These are phyloP conservation scores for Tranzscheliella williamsii DNA, from an alignment of 1,284 basidiomycete species.

Conservation along the genomic window DNA sequence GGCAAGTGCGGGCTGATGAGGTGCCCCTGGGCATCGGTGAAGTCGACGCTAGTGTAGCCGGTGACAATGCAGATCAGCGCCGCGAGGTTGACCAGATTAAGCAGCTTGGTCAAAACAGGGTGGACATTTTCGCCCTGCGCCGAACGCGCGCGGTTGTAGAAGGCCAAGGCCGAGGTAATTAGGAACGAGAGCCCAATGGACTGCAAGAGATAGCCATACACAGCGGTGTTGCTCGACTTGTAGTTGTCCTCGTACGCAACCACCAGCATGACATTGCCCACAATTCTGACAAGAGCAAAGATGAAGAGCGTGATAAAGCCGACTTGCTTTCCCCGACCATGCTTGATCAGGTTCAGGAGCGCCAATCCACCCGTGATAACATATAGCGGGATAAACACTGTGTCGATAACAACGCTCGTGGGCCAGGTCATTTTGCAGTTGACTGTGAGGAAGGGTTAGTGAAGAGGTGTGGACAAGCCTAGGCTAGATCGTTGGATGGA, in stretches of 20 bases:
- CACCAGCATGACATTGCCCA: conserved; percentile 18
- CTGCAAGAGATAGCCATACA: conserved; percentile 15
- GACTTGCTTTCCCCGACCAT: conserved; percentile 2
- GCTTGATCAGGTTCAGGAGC: conserved; percentile 13
- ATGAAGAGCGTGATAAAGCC: conserved; percentile 25
- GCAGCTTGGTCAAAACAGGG: background rate
- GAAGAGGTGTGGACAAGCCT: no score
- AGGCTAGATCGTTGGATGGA: no score
- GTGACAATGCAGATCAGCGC: conserved; percentile 19
- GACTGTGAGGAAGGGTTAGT: no score
- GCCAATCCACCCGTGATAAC: conserved; percentile 2
- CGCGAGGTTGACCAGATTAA: conserved; percentile 17
- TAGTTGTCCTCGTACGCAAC: conserved; percentile 6
- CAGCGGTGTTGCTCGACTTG: background rate
- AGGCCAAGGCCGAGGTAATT: conserved; percentile 7
- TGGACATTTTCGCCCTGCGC: background rate
- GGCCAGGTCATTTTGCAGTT: conserved; percentile 30
- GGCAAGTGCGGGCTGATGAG: conserved; percentile 4
- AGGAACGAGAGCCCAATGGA: conserved; percentile 16
- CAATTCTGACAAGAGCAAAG: conserved; percentile 13
- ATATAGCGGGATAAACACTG: conserved; percentile 35
- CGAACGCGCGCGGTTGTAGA: conserved; percentile 5
- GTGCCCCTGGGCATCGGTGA: conserved; percentile 1
- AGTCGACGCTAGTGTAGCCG: conserved; percentile 5
- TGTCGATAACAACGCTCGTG: conserved; percentile 14